Evolutionary conservation across 805 yeast genomes (phyloP).

Genomic region (Yarrowia keelungensis): DNA sequence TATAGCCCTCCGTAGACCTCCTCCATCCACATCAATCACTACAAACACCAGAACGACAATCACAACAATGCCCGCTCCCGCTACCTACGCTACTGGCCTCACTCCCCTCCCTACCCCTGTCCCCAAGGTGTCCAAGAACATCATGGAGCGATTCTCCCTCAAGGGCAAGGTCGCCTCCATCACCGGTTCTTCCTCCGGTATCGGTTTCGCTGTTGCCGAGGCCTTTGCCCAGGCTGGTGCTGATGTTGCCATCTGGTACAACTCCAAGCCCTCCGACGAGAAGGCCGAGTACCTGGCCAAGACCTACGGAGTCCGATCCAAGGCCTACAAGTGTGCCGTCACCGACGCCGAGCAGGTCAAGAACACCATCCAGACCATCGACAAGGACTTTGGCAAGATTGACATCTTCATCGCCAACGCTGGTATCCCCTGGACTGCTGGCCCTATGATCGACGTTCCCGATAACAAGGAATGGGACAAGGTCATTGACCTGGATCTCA

Average conservation of each 20-base stretch:
- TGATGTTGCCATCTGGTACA: conserved; percentile 74
- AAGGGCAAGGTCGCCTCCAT: conserved; percentile 84
- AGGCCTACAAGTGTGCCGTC: conserved; percentile 70
- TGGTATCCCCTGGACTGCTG: conserved; percentile 82
- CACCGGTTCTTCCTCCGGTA: conserved; percentile 87
- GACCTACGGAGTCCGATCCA: conserved; percentile 65
- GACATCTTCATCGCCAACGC: conserved; percentile 91
- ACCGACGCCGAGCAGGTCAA: conserved; percentile 60
- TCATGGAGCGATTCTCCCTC: conserved; percentile 74
- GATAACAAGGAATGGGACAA: conserved; percentile 69
- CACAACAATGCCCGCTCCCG: conserved; percentile 43
- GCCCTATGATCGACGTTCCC: conserved; percentile 58
- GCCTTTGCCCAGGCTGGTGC: conserved; percentile 90
- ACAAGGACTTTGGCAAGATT: conserved; percentile 75
- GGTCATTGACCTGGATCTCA: conserved; percentile 75
- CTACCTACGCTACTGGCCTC: conserved; percentile 48
- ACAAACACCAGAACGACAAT: background rate
- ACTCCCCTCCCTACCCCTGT: conserved; percentile 59
- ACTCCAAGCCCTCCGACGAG: conserved; percentile 65
- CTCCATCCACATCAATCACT: background rate
- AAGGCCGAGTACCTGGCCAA: conserved; percentile 64
- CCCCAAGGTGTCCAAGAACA: conserved; percentile 60
- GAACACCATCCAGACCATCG: conserved; percentile 58
- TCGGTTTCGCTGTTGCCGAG: conserved; percentile 83
- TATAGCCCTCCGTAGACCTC: background rate